Evolutionary conservation across 2,329 filamentous ascomycete genomes (phyloP).

Genomic region (Fusarium sp.): DNA sequence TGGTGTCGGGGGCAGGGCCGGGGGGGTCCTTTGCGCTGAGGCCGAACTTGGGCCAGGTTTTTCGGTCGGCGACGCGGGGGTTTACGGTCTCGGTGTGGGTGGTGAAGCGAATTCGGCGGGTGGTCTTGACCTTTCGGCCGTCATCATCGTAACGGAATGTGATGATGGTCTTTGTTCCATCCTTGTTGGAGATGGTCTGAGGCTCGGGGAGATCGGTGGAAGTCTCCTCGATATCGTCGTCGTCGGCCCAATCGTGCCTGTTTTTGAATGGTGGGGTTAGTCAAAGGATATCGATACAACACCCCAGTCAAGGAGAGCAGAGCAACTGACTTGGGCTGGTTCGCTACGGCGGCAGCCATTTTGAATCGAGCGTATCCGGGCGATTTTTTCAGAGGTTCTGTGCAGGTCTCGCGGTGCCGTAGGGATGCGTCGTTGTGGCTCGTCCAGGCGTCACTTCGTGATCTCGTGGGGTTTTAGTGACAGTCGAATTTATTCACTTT

Average conservation of each 20-base stretch:
- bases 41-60: conserved; percentile 93
- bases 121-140: conserved; percentile 96
- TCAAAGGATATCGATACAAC: conserved; percentile 34
- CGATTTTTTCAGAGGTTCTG: conserved; percentile 19
- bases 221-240: conserved; percentile 85
- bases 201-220: conserved; percentile 77
- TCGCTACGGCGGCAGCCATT: conserved; percentile 52
- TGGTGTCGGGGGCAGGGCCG: conserved; percentile 89
- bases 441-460: conserved; percentile 40
- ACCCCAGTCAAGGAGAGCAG: conserved; percentile 23
- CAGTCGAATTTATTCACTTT: conserved; percentile 53
- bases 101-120: conserved; percentile 91
- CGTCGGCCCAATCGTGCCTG: conserved; percentile 90
- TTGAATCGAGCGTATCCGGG: conserved; percentile 39
- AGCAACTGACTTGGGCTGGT: conserved; percentile 53
- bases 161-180: conserved; percentile 96
- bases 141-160: conserved; percentile 91
- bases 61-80: conserved; percentile 94
- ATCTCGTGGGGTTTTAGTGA: conserved; percentile 53
- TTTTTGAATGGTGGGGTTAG: conserved; percentile 53
- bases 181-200: conserved; percentile 94
- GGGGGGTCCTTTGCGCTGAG: conserved; percentile 83
- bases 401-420: conserved; percentile 26
- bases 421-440: conserved; percentile 37
- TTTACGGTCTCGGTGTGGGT: conserved; percentile 94